Conservation (phyloP, 106 monocot genomes). For the Allium cepa region DNA sequence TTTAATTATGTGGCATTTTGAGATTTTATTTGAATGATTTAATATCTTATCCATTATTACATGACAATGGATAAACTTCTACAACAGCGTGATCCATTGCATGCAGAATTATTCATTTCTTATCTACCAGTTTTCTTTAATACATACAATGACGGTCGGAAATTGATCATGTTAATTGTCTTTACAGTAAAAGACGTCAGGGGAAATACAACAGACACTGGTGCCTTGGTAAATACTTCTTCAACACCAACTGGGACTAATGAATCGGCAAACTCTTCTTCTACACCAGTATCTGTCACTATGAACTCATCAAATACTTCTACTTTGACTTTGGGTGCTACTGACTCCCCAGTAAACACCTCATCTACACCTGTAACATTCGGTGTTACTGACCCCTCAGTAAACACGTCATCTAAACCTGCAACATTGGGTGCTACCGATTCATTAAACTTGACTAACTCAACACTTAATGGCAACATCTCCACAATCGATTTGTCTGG, state of each 20-base stretch:
- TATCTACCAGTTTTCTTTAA: no score
- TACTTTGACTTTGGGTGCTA: slow-evolving; percentile 2
- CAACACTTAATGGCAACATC: neutral
- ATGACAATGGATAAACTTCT: no score
- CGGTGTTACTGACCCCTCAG: neutral
- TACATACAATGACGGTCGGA: no score
- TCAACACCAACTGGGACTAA: no score
- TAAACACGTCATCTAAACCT: slow-evolving; percentile 18
- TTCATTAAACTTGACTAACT: neutral
- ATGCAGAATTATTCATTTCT: no score
- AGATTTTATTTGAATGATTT: no score
- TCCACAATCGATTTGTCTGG: slow-evolving; percentile 30
- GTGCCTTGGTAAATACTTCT: no score
- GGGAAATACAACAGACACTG: neutral
- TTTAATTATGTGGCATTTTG: no score
- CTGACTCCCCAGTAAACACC: slow-evolving; percentile 15
- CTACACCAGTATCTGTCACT: neutral
- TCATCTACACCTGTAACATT: slow-evolving; percentile 10
- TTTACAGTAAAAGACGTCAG: slow-evolving; percentile 4
- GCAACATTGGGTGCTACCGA: neutral
- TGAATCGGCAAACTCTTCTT: neutral
- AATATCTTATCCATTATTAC: no score
- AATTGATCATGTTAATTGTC: no score
- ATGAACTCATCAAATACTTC: slow-evolving; percentile 14
- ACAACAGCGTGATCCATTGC: no score